These are phyloP conservation scores for Xenoacremonium recifei DNA, from an alignment of 2,329 filamentous ascomycete genomes.

Conservation along the genomic window DNA sequence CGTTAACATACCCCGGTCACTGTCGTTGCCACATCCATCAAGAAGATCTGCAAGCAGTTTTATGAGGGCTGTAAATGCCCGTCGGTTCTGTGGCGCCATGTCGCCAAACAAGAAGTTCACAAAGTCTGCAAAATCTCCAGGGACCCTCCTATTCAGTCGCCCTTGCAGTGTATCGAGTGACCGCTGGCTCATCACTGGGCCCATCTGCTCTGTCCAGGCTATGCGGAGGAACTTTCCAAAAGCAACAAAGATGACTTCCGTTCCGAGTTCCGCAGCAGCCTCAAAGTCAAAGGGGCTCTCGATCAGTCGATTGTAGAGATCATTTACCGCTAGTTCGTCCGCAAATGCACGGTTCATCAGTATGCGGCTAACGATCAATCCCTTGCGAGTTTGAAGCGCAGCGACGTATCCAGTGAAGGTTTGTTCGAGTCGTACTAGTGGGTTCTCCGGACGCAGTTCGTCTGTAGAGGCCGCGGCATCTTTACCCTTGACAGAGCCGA, in stretches of 20 bases:
- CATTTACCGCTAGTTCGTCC: conserved; percentile 80
- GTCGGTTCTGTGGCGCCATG: conserved; percentile 67
- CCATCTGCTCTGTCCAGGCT: conserved; percentile 87
- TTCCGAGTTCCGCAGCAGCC: conserved; percentile 68
- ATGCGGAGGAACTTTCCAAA: conserved; percentile 92
- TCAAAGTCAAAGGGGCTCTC: conserved; percentile 81
- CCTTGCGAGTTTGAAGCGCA: conserved; percentile 79
- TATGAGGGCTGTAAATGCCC: conserved; percentile 80
- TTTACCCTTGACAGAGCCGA: conserved; percentile 52
- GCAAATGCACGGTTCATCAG: conserved; percentile 68
- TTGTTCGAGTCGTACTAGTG: conserved; percentile 74
- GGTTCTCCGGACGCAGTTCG: conserved; percentile 60
- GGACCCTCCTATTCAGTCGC: conserved; percentile 62
- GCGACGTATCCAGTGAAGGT: conserved; percentile 82
- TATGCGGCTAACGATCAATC: conserved; percentile 77
- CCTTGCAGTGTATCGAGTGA: conserved; percentile 74
- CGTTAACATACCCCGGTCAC: conserved; percentile 83
- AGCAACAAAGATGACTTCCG: conserved; percentile 84
- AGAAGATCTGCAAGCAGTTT: conserved; percentile 84
- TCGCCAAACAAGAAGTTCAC: conserved; percentile 63
- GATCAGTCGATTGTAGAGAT: conserved; percentile 84
- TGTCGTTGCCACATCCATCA: conserved; percentile 87
- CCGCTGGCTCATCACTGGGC: conserved; percentile 72
- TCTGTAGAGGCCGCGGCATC: conserved; percentile 36
- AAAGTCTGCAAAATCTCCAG: conserved; percentile 71